Evolutionary conservation across 345 rosid genomes (phyloP).

Genomic region (Lepidium sativum): DNA sequence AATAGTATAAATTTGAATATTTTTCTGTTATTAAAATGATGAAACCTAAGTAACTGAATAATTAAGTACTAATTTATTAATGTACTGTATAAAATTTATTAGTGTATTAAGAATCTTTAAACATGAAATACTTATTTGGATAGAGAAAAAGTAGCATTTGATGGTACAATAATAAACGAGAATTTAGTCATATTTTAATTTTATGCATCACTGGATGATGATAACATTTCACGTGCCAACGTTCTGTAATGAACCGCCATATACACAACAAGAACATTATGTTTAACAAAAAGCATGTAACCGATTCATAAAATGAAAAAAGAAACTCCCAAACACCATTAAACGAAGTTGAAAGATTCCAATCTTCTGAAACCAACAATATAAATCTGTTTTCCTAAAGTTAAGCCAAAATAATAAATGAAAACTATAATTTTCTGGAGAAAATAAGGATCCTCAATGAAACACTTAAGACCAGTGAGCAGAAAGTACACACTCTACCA

Average conservation of each 20-base stretch:
- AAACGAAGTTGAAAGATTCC: constrained; percentile 11
- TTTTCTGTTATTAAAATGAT: too few relatives aligned
- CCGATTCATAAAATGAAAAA: background rate
- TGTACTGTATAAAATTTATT: too few relatives aligned
- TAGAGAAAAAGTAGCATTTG: background rate
- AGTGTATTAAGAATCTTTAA: too few relatives aligned
- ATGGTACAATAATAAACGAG: background rate
- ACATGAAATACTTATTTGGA: too few relatives aligned
- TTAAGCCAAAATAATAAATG: background rate
- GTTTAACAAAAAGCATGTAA: background rate
- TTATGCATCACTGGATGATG: background rate
- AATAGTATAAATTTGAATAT: too few relatives aligned
- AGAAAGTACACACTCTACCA: background rate
- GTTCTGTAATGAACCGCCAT: background rate
- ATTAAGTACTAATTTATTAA: too few relatives aligned
- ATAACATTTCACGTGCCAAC: constrained; percentile 18
- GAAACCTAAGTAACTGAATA: too few relatives aligned
- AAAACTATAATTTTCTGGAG: background rate
- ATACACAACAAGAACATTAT: too few relatives aligned
- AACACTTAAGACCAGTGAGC: background rate
- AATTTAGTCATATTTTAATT: background rate
- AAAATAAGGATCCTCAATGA: background rate
- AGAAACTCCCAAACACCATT: background rate
- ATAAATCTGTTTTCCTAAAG: background rate
- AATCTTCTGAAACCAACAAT: constrained; percentile 15